Evolutionary conservation across 805 yeast genomes (phyloP), one percentile per base, ranked within the genome.

Genomic region (Naumovozyma castellii): DNA sequence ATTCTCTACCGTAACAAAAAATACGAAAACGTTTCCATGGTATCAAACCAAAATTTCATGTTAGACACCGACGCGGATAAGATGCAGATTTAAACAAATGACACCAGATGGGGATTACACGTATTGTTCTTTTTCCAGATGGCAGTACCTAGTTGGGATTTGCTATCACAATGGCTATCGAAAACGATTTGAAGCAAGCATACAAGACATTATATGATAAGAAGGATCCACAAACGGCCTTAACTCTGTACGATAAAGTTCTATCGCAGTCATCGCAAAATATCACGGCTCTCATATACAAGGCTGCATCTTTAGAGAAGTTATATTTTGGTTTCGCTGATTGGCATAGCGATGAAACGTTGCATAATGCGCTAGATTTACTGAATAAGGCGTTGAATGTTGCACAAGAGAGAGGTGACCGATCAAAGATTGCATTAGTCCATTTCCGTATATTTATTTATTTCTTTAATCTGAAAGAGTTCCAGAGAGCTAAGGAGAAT

Each of bases 291-390:
- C 61, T 66, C 15, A 42, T 73, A 2, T 68, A 76, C 45, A 57
- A 78, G 42, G 64, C 81, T 10, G 71, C 68, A 14, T 67, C 72
- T 3, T 61, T 71, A 46, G 71, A 71, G 44, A 71, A 75, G 47
- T 49, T 68, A 35, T 59, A 59, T 37, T 60, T 47, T 41, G 57
- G 59, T 4, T 39, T 35, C 14, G 60, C 66, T 41, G 64, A 71
- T 40, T 69, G 66, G 57, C 75, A 72, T 34, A 57, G 55, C 17
- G 76, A 49, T 4, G 47, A 45, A 27, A 51, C 84, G 2, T 58
- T 71, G 36, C 58, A 61, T 2, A 73, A 71, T 49, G 66, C 76
- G 0, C 33, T 40, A 15, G 51, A 45, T 12, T 37, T 44, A 5
- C 34, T 60, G 25, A 47, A 62, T 4, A 57, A 60, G 25, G 78